Conservation (phyloP, 1,284 basidiomycete genomes). For the Leccinum subrobustum region DNA sequence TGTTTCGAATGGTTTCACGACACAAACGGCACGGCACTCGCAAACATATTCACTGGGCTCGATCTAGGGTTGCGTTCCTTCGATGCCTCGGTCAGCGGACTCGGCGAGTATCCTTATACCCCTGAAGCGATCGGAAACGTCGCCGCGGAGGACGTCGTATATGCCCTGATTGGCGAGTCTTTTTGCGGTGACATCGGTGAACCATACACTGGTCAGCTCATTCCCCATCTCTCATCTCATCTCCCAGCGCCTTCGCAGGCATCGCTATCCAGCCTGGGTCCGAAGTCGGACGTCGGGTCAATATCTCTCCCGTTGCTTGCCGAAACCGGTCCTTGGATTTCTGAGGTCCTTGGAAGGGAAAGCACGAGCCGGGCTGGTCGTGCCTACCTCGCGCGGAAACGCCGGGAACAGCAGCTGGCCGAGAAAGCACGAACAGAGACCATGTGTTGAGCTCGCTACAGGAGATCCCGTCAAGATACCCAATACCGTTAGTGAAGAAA, state of each 20-base stretch:
- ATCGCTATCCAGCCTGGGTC: too few relatives aligned
- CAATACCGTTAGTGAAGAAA: background rate
- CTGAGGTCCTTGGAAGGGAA: slow-evolving; percentile 59
- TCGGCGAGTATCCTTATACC: slow-evolving; percentile 94
- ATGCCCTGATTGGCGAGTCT: slow-evolving; percentile 63
- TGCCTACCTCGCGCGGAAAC: slow-evolving; percentile 62
- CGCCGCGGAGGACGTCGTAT: slow-evolving; percentile 87
- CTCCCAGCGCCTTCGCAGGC: too few relatives aligned
- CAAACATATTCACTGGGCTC: slow-evolving; percentile 66
- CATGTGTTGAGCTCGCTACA: slow-evolving; percentile 8
- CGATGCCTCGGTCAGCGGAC: slow-evolving; percentile 78
- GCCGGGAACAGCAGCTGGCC: slow-evolving; percentile 34
- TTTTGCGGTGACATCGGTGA: slow-evolving; percentile 12
- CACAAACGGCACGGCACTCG: slow-evolving; percentile 39
- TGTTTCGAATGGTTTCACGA: slow-evolving; percentile 59
- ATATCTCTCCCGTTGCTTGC: too few relatives aligned
- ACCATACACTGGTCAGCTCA: background rate
- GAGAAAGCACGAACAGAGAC: slow-evolving; percentile 20
- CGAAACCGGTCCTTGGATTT: slow-evolving; percentile 73
- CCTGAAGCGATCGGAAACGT: slow-evolving; percentile 95
- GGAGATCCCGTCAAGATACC: background rate
- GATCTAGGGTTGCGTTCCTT: slow-evolving; percentile 67
- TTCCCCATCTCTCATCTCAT: too few relatives aligned
- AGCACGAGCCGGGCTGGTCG: slow-evolving; percentile 79
- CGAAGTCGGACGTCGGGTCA: too few relatives aligned